Base-by-base conservation (phyloP, 2,329 filamentous ascomycete species). In the Pseudogymnoascus sp. region DNA sequence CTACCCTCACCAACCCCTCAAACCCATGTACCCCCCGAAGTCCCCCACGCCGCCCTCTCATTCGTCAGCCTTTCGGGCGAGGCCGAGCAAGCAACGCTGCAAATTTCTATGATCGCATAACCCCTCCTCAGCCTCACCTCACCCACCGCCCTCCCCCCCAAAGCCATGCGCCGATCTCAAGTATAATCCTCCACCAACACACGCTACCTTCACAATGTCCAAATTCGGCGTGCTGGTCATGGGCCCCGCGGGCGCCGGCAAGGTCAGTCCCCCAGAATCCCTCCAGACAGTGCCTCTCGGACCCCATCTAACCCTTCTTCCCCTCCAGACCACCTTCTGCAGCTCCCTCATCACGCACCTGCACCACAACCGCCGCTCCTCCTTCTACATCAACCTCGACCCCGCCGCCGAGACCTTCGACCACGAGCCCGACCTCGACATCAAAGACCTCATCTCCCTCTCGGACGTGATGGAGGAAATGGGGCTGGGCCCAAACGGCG, bases 321-420 rank as follows among this genome's bases (percentile, higher is more conserved):
- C 33, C 42, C 4, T 59, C 10, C 68, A 91, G 84, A 96, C 93
- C 29, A 99, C 95, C 66, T 99, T 99, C 77, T 97, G 92, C 80
- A 88, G 90, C 64, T 86, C 91, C 69, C 84, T 99, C 70, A 97
- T 97, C 74, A 92, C 95, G 65, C 91, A 97, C 73, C 87, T 97
- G 26, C 87, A 91, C 70, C 89, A 92, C 73, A 93, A 91, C 76
- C 90, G 91, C 63, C 90, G 93, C n/a, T 96, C 92, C 60, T 90
- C 90, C 76, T 96, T 96, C 82, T 99, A 97, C 78, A 89, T 99
- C 74, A 99, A 99, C 78, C 91, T 99, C 72, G 95, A 99, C 75
- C 95, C 95, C 6, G 95, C 95, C 63, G 95, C 95, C 73, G 93
- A 97, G 77, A 83, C 88, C 59, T 97, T 99, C 76, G 88, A 88